Percentiles rank a stretch among this genome's conserved stretches.
These are phyloP conservation scores for Pterulicium gracile DNA, from an alignment of 1,284 basidiomycete genomes.

Conservation along the genomic window DNA sequence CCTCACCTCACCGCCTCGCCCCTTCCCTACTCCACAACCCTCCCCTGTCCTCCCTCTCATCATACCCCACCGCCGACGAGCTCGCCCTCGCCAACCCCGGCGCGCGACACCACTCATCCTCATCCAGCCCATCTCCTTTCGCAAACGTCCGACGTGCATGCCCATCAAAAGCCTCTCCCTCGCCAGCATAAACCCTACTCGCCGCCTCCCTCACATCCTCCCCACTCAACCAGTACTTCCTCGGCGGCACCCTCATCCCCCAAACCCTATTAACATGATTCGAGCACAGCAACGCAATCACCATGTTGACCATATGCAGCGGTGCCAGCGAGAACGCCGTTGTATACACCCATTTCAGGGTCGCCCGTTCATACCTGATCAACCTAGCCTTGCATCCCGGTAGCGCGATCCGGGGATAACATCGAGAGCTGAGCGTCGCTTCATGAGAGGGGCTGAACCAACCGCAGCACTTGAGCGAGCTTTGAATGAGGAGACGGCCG, in stretches of 20 bases:
- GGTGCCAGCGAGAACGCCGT: constrained; percentile 56
- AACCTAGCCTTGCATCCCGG: constrained; percentile 66
- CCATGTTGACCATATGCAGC: constrained; percentile 53
- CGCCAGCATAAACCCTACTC: constrained; percentile 18
- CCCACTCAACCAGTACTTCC: constrained; percentile 48
- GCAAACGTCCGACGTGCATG: too few relatives aligned
- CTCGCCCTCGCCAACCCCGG: background rate
- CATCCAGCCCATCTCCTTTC: background rate
- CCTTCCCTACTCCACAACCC: background rate
- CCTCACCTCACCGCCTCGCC: too few relatives aligned
- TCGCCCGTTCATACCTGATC: constrained; percentile 45
- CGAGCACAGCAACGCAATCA: constrained; percentile 53
- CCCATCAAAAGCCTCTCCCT: constrained; percentile 7
- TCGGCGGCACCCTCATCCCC: constrained; percentile 65
- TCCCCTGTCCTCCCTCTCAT: background rate
- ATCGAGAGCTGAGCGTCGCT: constrained; percentile 46
- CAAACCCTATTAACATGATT: constrained; percentile 65
- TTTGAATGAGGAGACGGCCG: constrained; percentile 55
- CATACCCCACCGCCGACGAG: background rate
- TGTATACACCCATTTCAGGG: constrained; percentile 45
- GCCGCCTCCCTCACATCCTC: constrained; percentile 29
- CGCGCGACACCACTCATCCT: background rate
- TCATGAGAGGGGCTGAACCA: constrained; percentile 59
- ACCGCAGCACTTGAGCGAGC: constrained; percentile 63
- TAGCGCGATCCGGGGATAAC: constrained; percentile 55